phyloP scores from a whole-genome alignment of 116 monocot species.

The Phalaenopsis hybrid region DNA sequence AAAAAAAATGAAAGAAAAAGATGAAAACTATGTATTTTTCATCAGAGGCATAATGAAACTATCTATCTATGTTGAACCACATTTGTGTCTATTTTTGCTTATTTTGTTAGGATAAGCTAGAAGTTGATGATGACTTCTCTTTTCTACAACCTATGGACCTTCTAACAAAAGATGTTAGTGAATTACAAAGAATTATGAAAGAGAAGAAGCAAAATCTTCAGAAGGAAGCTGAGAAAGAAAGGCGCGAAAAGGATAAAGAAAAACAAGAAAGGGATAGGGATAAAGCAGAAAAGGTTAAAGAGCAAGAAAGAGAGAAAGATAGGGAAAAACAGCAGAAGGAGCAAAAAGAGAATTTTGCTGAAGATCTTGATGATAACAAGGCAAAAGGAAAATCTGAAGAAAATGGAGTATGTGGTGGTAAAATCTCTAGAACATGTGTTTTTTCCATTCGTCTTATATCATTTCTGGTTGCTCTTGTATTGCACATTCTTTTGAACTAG shows the following conservation, averaged over 20 bases:
- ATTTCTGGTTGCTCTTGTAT: neutral
- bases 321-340: conserved; percentile 52
- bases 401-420: conserved; percentile 55
- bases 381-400: conserved; percentile 39
- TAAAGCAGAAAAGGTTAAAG: conserved; percentile 52
- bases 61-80: neutral
- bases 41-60: neutral
- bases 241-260: conserved; percentile 53
- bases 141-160: conserved; percentile 77
- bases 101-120: conserved; percentile 40
- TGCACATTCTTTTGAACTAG: neutral
- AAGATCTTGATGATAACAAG: conserved; percentile 40
- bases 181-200: conserved; percentile 55
- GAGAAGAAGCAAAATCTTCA: conserved; percentile 49
- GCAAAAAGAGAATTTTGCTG: conserved; percentile 32
- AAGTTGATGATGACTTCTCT: conserved; percentile 58
- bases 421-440: neutral
- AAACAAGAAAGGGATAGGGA: conserved; percentile 43
- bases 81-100: conserved; percentile 11
- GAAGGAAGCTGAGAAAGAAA: conserved; percentile 37
- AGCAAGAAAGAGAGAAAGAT: conserved; percentile 47
- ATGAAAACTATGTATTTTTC: neutral
- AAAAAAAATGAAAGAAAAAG: too few relatives aligned
- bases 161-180: conserved; percentile 69
- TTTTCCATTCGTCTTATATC: neutral